Percentiles rank a stretch among this genome's conserved stretches.
Conservation (phyloP, 1,284 basidiomycete genomes). For the Ustanciosporium gigantosporum region DNA sequence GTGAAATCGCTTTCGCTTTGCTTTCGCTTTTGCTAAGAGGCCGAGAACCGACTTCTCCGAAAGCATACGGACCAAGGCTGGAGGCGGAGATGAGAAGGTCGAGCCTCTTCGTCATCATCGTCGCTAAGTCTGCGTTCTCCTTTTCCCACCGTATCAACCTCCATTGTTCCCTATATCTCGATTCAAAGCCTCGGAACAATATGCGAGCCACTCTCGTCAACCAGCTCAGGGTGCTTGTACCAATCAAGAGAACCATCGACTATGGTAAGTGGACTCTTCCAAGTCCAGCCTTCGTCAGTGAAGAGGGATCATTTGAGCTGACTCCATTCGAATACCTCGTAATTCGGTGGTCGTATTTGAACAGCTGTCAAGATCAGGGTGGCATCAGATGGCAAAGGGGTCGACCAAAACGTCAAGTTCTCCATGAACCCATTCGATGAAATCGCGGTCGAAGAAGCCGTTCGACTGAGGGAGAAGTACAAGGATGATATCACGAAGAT, state of each 20-base stretch:
- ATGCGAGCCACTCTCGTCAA: constrained; percentile 58
- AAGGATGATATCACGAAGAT: constrained; percentile 64
- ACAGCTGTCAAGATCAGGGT: constrained; percentile 61
- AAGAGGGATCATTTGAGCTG: background rate
- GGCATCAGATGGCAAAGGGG: constrained; percentile 58
- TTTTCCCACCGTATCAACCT: no score
- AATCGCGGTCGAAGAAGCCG: constrained; percentile 90
- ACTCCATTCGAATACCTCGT: background rate
- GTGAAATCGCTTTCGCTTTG: no score
- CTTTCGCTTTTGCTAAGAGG: background rate
- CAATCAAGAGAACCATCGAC: constrained; percentile 61
- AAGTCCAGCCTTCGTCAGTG: no score
- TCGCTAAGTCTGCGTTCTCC: no score
- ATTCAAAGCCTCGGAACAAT: background rate
- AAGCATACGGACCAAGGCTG: no score
- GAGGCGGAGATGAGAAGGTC: no score
- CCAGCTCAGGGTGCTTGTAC: constrained; percentile 58
- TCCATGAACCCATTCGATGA: constrained; percentile 65
- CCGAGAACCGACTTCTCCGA: constrained; percentile 36
- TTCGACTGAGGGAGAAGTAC: constrained; percentile 83
- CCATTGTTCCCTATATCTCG: no score
- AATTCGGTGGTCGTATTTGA: no score
- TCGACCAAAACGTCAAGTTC: constrained; percentile 60
- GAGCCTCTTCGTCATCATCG: no score
- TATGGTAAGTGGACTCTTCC: constrained; percentile 50